phyloP scores from a whole-genome alignment of 495 filamentous ascomycete species.

The Penicillium ochrochloron region DNA sequence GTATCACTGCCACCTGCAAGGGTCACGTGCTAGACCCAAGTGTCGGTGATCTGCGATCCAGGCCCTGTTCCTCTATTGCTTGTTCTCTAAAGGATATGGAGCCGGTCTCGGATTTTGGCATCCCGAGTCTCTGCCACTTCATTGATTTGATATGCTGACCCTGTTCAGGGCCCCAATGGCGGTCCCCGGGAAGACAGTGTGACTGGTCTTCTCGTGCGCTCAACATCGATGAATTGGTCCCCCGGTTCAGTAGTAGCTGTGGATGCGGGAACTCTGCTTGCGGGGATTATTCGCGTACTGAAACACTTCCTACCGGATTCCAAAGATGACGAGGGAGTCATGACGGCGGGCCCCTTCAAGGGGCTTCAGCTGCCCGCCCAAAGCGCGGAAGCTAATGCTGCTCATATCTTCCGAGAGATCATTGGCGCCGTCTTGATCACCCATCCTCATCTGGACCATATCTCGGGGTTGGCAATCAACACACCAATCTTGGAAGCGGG shows the following conservation, averaged over 20 bases:
- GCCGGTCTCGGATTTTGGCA: slow-evolving; percentile 27
- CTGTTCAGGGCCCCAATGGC: slow-evolving; percentile 84
- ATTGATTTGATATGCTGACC: slow-evolving; percentile 27
- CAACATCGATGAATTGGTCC: slow-evolving; percentile 74
- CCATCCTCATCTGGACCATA: slow-evolving; percentile 92
- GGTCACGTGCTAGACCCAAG: slow-evolving; percentile 15
- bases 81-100: slow-evolving; percentile 7
- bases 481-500: slow-evolving; percentile 80
- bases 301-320: slow-evolving; percentile 52
- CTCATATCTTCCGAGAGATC: slow-evolving; percentile 73
- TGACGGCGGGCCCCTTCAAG: slow-evolving; percentile 68
- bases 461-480: slow-evolving; percentile 89
- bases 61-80: slow-evolving; percentile 3
- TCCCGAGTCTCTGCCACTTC: slow-evolving; percentile 18
- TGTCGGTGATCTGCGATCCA: slow-evolving; percentile 8
- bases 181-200: slow-evolving; percentile 88
- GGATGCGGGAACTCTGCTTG: slow-evolving; percentile 89
- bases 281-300: slow-evolving; percentile 77
- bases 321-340: slow-evolving; percentile 25
- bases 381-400: slow-evolving; percentile 74
- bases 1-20: slow-evolving; percentile 10
- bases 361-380: slow-evolving; percentile 68
- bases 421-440: slow-evolving; percentile 90
- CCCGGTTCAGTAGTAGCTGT: slow-evolving; percentile 83
- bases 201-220: slow-evolving; percentile 87